Evolutionary conservation across 768 basidiomycete genomes (phyloP), one percentile per base, ranked within the genome.

Genomic region (Kwoniella dejecticola): DNA sequence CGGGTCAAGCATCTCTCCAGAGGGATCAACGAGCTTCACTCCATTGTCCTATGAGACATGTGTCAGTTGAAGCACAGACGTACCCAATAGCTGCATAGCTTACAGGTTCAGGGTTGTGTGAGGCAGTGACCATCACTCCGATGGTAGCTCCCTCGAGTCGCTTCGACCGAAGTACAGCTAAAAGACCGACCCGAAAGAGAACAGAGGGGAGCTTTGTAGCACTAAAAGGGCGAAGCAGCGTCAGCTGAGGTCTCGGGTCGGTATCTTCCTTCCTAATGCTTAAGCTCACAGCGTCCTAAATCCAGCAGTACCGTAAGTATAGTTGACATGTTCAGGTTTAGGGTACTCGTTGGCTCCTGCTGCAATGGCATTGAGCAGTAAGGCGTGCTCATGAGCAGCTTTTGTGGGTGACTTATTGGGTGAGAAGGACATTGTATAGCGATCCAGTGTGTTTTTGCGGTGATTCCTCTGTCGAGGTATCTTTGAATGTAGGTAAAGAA

Each of bases 121-220:
- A 95, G 2, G 96, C 96, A 36, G 96, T 99, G 76, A 99, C 88
- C 96, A 99, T 98, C 21, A 98, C 90, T 15, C 96, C 96, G 70
- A 99, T 89, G 24, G 87, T 88, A 76, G 87, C 89, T 26, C 96
- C 92, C 74, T 88, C 88, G n/a, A 93, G 83, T 65, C 86, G 87
- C 82, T 89, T 96, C 81, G 93, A 97, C 60, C 96, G 82, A 50
- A 99, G 83, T 5, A 85, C 90, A 45, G 96, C 96, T 17, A 99
- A 82, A 40, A 98, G 80, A 11, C 91, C 96, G 13, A 95, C 88
- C 68, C 93, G 85, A 82, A 96, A 97, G 66, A 99, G 83, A n/a
- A 95, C 92, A 10, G 89, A 89, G 72, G 94, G 91, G 27, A 98
- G 84, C 55, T 56, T 73, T 61, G 47, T 77, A 72, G 33, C 80